Percentiles rank a stretch among this genome's conserved stretches.
Conservation (phyloP, 768 basidiomycete genomes). For the Obba rivulosa region DNA sequence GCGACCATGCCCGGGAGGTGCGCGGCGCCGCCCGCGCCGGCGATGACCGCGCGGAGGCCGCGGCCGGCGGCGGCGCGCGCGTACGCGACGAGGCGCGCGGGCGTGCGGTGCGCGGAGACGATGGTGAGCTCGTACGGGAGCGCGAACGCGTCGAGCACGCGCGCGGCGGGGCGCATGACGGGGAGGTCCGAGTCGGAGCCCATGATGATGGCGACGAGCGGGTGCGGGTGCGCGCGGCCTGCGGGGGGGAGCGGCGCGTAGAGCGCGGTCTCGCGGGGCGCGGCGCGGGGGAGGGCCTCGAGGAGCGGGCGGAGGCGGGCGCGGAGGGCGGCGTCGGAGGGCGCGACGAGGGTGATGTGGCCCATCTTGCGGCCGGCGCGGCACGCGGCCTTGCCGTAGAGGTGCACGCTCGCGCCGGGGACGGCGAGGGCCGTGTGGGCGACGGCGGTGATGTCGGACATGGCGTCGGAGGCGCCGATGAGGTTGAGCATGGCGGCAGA, state of each 20-base stretch:
- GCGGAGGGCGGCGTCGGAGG: slow-evolving; percentile 71
- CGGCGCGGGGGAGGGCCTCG: slow-evolving; percentile 46
- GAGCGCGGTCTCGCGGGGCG: slow-evolving; percentile 41
- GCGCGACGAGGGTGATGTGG: slow-evolving; percentile 85
- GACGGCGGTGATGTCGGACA: slow-evolving; percentile 53
- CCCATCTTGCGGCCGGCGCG: slow-evolving; percentile 96
- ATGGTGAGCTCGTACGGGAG: slow-evolving; percentile 93
- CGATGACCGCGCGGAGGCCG: slow-evolving; percentile 75
- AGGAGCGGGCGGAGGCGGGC: slow-evolving; percentile 71
- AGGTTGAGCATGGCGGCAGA: slow-evolving; percentile 92
- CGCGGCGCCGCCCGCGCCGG: slow-evolving; percentile 97
- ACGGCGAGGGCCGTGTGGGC: slow-evolving; percentile 55
- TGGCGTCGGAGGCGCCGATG: slow-evolving; percentile 72
- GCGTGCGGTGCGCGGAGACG: slow-evolving; percentile 95
- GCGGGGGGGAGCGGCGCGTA: slow-evolving; percentile 44
- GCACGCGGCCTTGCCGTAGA: slow-evolving; percentile 92
- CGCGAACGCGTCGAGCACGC: slow-evolving; percentile 73
- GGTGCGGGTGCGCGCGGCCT: slow-evolving; percentile 57
- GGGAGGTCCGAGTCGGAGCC: slow-evolving; percentile 98
- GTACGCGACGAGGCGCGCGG: slow-evolving; percentile 78
- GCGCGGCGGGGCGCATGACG: slow-evolving; percentile 84
- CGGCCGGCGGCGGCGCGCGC: slow-evolving; percentile 66
- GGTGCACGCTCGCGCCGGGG: slow-evolving; percentile 77
- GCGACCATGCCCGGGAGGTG: slow-evolving; percentile 99
- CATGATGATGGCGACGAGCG: slow-evolving; percentile 94